Conservation (phyloP, 768 basidiomycete species). For the Hygrophorus russula region DNA sequence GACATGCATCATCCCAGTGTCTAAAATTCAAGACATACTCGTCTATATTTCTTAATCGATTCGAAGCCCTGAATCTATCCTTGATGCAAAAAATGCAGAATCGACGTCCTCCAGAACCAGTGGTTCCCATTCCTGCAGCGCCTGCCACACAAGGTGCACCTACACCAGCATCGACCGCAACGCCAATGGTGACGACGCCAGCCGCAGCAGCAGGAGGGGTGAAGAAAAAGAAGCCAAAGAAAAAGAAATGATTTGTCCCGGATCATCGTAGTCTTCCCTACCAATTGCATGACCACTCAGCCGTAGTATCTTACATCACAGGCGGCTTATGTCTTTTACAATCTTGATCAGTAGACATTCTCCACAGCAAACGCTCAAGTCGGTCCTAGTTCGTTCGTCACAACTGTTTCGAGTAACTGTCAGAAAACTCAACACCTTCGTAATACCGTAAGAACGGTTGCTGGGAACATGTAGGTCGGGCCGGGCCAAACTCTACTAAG, state of each 20-base stretch:
- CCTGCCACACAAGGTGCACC: conserved; percentile 12
- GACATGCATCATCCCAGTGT: conserved; percentile 40
- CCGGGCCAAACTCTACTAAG: no score
- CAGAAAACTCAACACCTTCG: no score
- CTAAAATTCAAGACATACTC: conserved; percentile 95
- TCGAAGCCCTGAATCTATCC: conserved; percentile 82
- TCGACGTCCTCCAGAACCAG: conserved; percentile 25
- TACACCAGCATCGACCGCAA: conserved; percentile 13
- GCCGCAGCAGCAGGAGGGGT: conserved; percentile 38
- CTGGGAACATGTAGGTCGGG: no score
- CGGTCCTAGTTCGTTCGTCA: no score
- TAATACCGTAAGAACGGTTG: no score
- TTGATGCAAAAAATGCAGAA: conserved; percentile 86
- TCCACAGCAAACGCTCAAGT: no score
- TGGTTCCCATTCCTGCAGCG: conserved; percentile 12
- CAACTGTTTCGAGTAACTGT: no score
- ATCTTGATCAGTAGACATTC: no score
- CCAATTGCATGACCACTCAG: not conserved
- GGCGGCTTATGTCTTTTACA: no score
- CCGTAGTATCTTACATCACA: no score
- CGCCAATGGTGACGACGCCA: conserved; percentile 13
- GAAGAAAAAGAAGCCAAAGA: conserved; percentile 79
- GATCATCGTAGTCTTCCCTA: no score
- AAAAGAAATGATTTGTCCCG: conserved; percentile 53
- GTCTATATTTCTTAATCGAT: conserved; percentile 91